Conservation (phyloP, 2,329 filamentous ascomycete species). For the Alternaria sp. region DNA sequence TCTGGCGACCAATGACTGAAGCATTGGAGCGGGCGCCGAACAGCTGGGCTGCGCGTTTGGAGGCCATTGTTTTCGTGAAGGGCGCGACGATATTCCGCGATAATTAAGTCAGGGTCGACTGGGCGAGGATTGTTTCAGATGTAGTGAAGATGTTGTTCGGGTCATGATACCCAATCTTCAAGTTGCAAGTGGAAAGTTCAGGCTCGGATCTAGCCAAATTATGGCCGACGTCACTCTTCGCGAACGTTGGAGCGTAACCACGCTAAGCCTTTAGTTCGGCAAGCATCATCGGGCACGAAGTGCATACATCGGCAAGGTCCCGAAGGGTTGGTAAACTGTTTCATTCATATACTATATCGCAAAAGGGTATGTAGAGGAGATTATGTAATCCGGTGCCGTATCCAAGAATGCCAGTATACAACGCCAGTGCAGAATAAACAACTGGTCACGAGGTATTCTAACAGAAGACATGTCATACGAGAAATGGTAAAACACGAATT, state of each 20-base stretch:
- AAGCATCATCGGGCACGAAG: background rate
- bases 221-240: conserved; percentile 37
- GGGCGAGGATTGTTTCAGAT: background rate
- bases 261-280: conserved; percentile 18
- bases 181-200: conserved; percentile 16
- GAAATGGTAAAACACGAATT: background rate
- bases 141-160: background rate
- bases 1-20: conserved; percentile 17
- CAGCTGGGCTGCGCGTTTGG: conserved; percentile 28
- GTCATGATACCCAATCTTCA: conserved; percentile 3
- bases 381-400: background rate
- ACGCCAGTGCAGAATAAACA: background rate
- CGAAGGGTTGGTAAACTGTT: background rate
- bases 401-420: background rate
- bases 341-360: background rate
- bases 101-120: background rate
- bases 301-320: background rate
- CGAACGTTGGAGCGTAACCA: conserved; percentile 13
- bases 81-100: background rate
- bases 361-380: background rate
- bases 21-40: conserved; percentile 23
- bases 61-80: conserved; percentile 28
- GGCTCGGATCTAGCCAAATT: conserved; percentile 32
- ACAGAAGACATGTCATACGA: background rate
- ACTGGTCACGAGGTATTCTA: conserved; percentile 9